A percentile compares a stretch with the other conserved stretches of the same genome.
These are phyloP conservation scores for Backusella circina DNA, from an alignment of 192 early-diverging fungal species.

Conservation along the genomic window DNA sequence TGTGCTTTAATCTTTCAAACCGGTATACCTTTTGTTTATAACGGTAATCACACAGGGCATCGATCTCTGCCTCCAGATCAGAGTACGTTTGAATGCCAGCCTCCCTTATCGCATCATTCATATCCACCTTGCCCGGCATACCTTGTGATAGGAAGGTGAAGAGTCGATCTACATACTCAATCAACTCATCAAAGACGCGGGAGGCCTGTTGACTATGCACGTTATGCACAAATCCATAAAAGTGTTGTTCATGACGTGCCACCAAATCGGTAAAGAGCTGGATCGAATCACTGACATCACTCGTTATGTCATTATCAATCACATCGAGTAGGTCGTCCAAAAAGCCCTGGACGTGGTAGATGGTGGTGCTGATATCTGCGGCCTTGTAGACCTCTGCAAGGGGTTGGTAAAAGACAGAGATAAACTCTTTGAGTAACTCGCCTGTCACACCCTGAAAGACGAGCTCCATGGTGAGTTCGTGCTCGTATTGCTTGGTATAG, in stretches of 20 bases:
- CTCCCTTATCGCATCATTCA: background rate
- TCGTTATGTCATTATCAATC: conserved; percentile 26
- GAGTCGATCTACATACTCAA: conserved; percentile 45
- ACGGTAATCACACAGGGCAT: conserved; percentile 13
- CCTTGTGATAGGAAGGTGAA: conserved; percentile 14
- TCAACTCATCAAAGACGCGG: conserved; percentile 45
- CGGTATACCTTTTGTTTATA: conserved; percentile 8
- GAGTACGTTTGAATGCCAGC: background rate
- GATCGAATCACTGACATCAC: conserved; percentile 20
- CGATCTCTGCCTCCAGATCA: background rate
- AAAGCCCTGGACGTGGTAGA: conserved; percentile 45
- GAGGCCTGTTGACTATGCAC: conserved; percentile 48
- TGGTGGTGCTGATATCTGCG: conserved; percentile 49
- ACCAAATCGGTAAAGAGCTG: conserved; percentile 43
- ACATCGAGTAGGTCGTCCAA: conserved; percentile 49
- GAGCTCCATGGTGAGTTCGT: conserved; percentile 43
- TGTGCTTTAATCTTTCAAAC: background rate
- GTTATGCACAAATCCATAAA: conserved; percentile 53
- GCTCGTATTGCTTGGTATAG: conserved; percentile 46
- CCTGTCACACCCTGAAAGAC: conserved; percentile 49
- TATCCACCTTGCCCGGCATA: conserved; percentile 9
- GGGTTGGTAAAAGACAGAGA: conserved; percentile 53
- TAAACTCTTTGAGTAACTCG: conserved; percentile 45
- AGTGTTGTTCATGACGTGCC: conserved; percentile 40
- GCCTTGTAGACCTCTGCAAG: conserved; percentile 52